Evolutionary conservation across 176 grass and related monocot species (phyloP), one percentile per base, ranked within the genome.

Genomic region (Oryza officinalis): DNA sequence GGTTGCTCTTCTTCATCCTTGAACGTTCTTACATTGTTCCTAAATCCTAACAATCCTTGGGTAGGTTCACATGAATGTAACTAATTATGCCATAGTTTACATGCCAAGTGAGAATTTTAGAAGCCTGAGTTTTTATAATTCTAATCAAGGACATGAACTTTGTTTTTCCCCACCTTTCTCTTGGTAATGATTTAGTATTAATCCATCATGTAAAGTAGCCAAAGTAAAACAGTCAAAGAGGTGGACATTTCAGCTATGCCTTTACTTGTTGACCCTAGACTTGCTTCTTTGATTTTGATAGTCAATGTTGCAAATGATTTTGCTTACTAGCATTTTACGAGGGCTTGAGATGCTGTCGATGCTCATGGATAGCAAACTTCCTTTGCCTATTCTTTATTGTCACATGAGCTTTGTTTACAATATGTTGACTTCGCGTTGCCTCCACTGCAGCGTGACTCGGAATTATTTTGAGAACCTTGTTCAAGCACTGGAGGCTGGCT

Each of bases 401-500:
- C 43, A 13, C 22, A 31, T 60, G 6, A 27, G 12, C 13, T 74
- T 52, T 78, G 44, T 46, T 79, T 43, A 35, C 5, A 0, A 45
- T 63, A 1, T 54, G 52, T 27, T 49, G 47, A 81, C 47, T 78
- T 31, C 74, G 27, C 61, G 79, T 57, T 67, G 28, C 17, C 49
- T 92, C 40, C 13, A 20, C 26, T 37, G 81, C 87, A 98, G 96
- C 26, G 89, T 98, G 28, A 98, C 96, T 22, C 79, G 86, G 57
- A 93, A 88, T 74, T 98, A 95, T 69, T 98, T 98, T 84, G 92
- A 98, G 87, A 95, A 98, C 76, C 92, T 98, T 80, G 96, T 98
- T 37, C 82, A 80, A 88, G 96, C 91, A 78, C 82, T 98, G 13
- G 96, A 95, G 67, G 90, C 52, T 74, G 96, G 96, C 22, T 38